A percentile compares a stretch with the other conserved stretches of the same genome.
Evolutionary conservation across 2,329 filamentous ascomycete genomes (phyloP).

Genomic region (Exophiala alcalophila): DNA sequence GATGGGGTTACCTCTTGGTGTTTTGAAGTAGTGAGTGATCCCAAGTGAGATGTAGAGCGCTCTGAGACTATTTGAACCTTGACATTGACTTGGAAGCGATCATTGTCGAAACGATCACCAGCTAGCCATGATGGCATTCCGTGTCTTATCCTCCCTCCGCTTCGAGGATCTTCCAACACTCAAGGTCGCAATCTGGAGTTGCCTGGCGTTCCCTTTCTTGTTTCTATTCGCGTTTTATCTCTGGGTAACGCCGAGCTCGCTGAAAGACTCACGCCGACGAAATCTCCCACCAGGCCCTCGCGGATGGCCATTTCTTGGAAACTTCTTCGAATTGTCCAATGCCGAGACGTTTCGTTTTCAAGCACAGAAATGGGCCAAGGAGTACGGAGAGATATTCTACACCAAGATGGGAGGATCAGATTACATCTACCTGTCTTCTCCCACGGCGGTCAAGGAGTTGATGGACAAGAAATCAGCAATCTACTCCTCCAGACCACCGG

Average conservation of each 20-base stretch:
- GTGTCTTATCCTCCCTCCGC: slow-evolving; percentile 11
- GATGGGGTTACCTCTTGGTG: too few species aligned
- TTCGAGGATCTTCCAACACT: slow-evolving; percentile 20
- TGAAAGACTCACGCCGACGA: slow-evolving; percentile 28
- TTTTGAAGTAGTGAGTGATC: too few species aligned
- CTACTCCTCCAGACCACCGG: slow-evolving; percentile 40
- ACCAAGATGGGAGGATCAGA: slow-evolving; percentile 35
- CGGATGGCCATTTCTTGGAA: slow-evolving; percentile 23
- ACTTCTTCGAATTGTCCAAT: slow-evolving; percentile 29
- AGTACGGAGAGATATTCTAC: slow-evolving; percentile 38
- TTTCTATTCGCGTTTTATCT: slow-evolving; percentile 20
- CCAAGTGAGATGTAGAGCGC: too few species aligned
- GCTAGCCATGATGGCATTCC: background rate
- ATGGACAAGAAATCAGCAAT: slow-evolving; percentile 43
- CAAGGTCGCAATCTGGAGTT: slow-evolving; percentile 34
- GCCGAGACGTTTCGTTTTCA: slow-evolving; percentile 30
- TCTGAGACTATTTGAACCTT: too few species aligned
- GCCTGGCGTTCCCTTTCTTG: slow-evolving; percentile 35
- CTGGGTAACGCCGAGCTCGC: slow-evolving; percentile 25
- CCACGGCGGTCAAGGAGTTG: slow-evolving; percentile 52
- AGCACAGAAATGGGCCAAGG: slow-evolving; percentile 35
- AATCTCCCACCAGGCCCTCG: slow-evolving; percentile 23
- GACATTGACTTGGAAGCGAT: background rate
- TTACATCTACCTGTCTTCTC: slow-evolving; percentile 46
- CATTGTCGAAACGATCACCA: too few species aligned